phyloP scores from a whole-genome alignment of 306 rosid genomes.

The Abrus precatorius region DNA sequence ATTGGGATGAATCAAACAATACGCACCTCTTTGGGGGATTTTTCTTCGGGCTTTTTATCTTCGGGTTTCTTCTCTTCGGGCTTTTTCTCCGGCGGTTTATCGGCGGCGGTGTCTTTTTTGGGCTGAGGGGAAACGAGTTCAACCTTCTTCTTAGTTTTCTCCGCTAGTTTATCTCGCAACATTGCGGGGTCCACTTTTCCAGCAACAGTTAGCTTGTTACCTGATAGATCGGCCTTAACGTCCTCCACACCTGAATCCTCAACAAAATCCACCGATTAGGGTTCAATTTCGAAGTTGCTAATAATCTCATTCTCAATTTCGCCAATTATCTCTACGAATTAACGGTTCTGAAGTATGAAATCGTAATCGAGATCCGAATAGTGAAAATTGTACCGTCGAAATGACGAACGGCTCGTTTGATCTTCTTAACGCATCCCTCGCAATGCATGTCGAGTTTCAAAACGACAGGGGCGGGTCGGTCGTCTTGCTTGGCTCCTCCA shows the following conservation, averaged over 20 bases:
- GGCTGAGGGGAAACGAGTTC: slow-evolving; percentile 76
- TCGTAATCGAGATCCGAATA: not conserved
- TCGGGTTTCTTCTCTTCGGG: slow-evolving; percentile 60
- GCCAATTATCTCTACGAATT: not conserved
- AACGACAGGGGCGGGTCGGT: slow-evolving; percentile 56
- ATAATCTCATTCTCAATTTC: not conserved
- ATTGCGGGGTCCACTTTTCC: slow-evolving; percentile 70
- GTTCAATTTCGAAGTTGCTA: not conserved
- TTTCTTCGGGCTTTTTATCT: slow-evolving; percentile 64
- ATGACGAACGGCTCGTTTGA: slow-evolving; percentile 63
- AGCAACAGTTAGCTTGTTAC: slow-evolving; percentile 70
- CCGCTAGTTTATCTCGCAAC: slow-evolving; percentile 62
- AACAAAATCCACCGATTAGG: not conserved
- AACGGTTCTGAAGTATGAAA: not conserved
- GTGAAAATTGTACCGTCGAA: slow-evolving; percentile 56
- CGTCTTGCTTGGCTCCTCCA: slow-evolving; percentile 61
- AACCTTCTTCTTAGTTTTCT: slow-evolving; percentile 74
- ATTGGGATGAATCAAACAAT: not conserved
- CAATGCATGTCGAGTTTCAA: slow-evolving; percentile 84
- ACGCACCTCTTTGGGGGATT: slow-evolving; percentile 63
- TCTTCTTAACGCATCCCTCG: slow-evolving; percentile 83
- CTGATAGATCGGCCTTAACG: slow-evolving; percentile 63
- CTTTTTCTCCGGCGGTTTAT: slow-evolving; percentile 58
- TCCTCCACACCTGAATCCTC: slow-evolving; percentile 69
- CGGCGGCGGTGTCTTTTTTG: slow-evolving; percentile 64